Conservation (phyloP, 495 filamentous ascomycete species). For the Glonium stellatum region DNA sequence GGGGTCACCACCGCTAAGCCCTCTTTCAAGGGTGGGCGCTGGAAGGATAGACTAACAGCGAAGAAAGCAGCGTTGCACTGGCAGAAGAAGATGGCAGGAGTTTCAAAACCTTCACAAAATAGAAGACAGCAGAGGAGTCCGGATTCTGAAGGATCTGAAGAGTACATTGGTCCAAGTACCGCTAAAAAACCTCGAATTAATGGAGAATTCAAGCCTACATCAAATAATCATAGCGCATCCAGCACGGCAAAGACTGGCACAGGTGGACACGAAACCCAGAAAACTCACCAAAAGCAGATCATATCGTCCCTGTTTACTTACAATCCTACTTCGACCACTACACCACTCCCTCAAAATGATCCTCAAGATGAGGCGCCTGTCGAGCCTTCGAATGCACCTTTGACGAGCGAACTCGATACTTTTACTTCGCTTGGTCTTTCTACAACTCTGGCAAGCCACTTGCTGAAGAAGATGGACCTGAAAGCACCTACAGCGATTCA, state of each 20-base stretch:
- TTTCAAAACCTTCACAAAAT: not conserved
- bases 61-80: constrained; percentile 60
- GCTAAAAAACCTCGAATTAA: constrained; percentile 30
- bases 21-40: constrained; percentile 80
- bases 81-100: constrained; percentile 32
- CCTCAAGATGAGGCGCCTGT: constrained; percentile 47
- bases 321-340: constrained; percentile 59
- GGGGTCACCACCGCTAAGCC: constrained; percentile 46
- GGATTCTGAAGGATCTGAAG: constrained; percentile 12
- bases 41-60: constrained; percentile 78
- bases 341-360: constrained; percentile 2
- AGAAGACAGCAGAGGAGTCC: constrained; percentile 16
- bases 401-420: constrained; percentile 71
- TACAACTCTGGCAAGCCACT: constrained; percentile 65
- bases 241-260: not conserved
- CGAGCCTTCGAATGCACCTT: constrained; percentile 87
- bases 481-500: constrained; percentile 93
- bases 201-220: constrained; percentile 20
- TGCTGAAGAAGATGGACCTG: constrained; percentile 77
- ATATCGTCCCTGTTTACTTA: constrained; percentile 87
- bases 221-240: not conserved
- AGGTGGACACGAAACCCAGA: not conserved
- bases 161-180: constrained; percentile 22
- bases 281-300: constrained; percentile 45
- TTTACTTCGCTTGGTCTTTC: constrained; percentile 81